These are phyloP conservation scores for Diutina catenulata DNA, from an alignment of 1,139 yeast genomes.

Conservation along the genomic window DNA sequence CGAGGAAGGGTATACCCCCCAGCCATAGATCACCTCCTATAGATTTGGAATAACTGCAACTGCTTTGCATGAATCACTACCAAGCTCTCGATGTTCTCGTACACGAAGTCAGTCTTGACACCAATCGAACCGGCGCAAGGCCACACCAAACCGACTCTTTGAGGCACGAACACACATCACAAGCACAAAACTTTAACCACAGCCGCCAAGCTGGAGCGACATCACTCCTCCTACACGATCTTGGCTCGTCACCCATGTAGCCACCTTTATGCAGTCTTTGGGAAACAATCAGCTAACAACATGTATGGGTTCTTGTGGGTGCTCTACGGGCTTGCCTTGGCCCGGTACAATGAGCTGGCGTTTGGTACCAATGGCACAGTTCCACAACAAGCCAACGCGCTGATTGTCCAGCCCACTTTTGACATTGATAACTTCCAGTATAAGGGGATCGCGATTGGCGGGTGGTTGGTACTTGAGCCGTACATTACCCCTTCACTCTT, in stretches of 20 bases:
- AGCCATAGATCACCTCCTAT: too few species aligned
- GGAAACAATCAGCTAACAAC: neutral
- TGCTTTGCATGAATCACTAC: too few species aligned
- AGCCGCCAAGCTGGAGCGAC: too few species aligned
- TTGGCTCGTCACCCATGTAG: neutral
- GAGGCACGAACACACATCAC: too few species aligned
- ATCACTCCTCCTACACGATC: too few species aligned
- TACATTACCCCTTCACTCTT: conserved; percentile 53
- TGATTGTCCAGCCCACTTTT: neutral
- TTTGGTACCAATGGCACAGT: conserved; percentile 3
- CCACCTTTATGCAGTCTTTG: neutral
- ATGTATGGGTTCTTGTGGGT: neutral
- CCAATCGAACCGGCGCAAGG: too few species aligned
- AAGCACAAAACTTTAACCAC: too few species aligned
- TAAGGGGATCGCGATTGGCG: conserved; percentile 49
- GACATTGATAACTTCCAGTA: conserved; percentile 12
- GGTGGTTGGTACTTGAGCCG: conserved; percentile 59
- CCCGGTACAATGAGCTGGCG: neutral
- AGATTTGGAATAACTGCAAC: too few species aligned
- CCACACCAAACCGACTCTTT: too few species aligned
- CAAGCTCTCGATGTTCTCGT: too few species aligned
- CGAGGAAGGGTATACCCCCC: too few species aligned
- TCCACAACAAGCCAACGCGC: neutral
- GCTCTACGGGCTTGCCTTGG: neutral
- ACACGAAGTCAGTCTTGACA: too few species aligned